Base-by-base conservation (phyloP, 1,139 yeast genomes). In the Pichia sp. region DNA sequence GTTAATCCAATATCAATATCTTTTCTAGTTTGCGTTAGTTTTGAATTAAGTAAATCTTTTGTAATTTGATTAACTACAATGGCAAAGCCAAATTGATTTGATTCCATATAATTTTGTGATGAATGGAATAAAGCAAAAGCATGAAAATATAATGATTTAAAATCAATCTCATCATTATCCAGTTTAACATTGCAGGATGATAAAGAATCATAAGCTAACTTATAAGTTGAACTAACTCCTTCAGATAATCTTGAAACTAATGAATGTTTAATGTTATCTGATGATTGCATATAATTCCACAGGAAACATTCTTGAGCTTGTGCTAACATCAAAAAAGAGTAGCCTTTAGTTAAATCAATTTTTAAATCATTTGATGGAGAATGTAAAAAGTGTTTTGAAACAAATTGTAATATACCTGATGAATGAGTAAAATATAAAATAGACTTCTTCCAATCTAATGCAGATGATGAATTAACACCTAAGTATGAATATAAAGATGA, bases 261-360 rank as follows among this genome's bases (percentile, higher is more conserved):
- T 0, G 93, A 79, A 45, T 84, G 82, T 62, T 82, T 83, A 1
- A 66, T 60, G 3, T 62, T 57, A 3, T 63, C 56, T 62, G 66
- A 67, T 25, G 72, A 74, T 46, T 75, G 75, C 43, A 89, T 69
- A 31, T 84, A 78, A 59, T 81, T 85, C 62, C 84, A 70, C 6
- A 85, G 71, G 64, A 91, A 90, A 13, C 87, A 77, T 61, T 93
- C 97, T 65, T 90, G 97, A 2, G 95, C 87, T 66, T 93, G 96
- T 0, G 96, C 95, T 54, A 89, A 73, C 80, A 84, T 80, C 55
- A 91, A 67, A 58, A 77, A 77, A 18, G 76, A 68, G 52, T 91
- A 74, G 47, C 88, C 85, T 49, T 75, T 76, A 22, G 88, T 81
- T 1, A 90, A 83, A 34, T 84, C 80, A 48, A 85, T 87, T 53